Percentiles rank a stretch among this genome's conserved stretches.
Evolutionary conservation across 148 eudicot genomes (phyloP).

Genomic region (Agrostemma githago): DNA sequence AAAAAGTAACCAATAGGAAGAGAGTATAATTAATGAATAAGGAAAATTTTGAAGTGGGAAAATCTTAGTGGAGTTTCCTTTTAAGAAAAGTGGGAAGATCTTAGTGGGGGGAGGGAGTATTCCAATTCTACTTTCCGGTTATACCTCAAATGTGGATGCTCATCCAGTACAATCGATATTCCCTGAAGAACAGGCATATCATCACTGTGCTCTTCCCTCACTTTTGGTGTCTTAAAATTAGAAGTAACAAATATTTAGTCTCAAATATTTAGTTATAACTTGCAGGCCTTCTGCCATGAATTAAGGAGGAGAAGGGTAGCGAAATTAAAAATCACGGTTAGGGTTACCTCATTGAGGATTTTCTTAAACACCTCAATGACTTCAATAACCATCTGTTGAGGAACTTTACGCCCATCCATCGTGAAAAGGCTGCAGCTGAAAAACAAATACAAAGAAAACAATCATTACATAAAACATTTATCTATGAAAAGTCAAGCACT

Average conservation of each 20-base stretch:
- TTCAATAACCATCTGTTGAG: slow-evolving; percentile 74
- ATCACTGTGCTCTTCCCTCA: slow-evolving; percentile 61
- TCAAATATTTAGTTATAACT: slow-evolving; percentile 11
- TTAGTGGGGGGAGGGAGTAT: no score
- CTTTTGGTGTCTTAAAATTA: slow-evolving; percentile 62
- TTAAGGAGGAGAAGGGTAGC: background rate
- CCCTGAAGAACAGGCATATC: slow-evolving; percentile 92
- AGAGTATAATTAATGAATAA: no score
- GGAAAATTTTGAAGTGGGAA: no score
- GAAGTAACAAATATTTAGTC: slow-evolving; percentile 24
- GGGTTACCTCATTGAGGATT: slow-evolving; percentile 73
- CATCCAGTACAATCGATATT: slow-evolving; percentile 72
- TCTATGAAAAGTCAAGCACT: background rate
- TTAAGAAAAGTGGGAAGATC: no score
- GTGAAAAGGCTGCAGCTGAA: slow-evolving; percentile 76
- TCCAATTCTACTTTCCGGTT: background rate
- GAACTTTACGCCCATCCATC: slow-evolving; percentile 70
- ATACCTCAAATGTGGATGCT: slow-evolving; percentile 83
- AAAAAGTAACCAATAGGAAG: no score
- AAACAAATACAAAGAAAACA: slow-evolving; percentile 11
- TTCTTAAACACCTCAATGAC: slow-evolving; percentile 72
- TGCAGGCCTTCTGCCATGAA: background rate
- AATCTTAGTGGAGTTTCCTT: no score
- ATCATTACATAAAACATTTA: slow-evolving; percentile 5
- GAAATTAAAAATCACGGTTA: background rate